A percentile compares a stretch with the other conserved stretches of the same genome.
Conservation (phyloP, 225 moss, liverwort and hornwort species). For the Anthoceros angustus region DNA sequence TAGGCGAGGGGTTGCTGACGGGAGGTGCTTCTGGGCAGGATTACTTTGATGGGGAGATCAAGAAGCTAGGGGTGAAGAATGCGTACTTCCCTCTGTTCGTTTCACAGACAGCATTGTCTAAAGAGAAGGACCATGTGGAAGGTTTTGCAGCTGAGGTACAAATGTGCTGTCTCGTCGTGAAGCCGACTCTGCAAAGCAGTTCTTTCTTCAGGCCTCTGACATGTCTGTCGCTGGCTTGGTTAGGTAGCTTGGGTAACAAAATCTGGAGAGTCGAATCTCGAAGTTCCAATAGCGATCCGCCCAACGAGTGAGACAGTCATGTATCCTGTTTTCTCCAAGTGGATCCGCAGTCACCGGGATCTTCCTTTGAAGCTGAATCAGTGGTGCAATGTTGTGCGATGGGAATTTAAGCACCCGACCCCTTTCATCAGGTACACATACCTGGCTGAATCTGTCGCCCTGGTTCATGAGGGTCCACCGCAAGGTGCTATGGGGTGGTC, state of each 20-base stretch:
- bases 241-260: conserved; percentile 96
- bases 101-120: conserved; percentile 62
- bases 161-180: not conserved
- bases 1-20: not conserved
- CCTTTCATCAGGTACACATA: conserved; percentile 70
- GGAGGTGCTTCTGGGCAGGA: conserved; percentile 20
- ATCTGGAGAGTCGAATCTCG: conserved; percentile 61
- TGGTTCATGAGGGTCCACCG: not conserved
- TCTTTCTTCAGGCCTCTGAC: too few species aligned
- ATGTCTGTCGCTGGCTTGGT: conserved; percentile 3
- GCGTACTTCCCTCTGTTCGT: conserved; percentile 87
- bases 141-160: conserved; percentile 88
- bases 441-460: not conserved
- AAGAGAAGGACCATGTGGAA: conserved; percentile 89
- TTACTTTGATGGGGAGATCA: conserved; percentile 71
- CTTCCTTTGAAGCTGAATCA: conserved; percentile 84
- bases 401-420: conserved; percentile 98
- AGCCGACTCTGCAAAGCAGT: not conserved
- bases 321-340: conserved; percentile 91
- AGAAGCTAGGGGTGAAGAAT: conserved; percentile 83
- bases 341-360: conserved; percentile 96
- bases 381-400: conserved; percentile 99
- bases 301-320: conserved; percentile 98
- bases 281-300: conserved; percentile 88
- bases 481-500: too few species aligned